These are phyloP conservation scores for Pythium guiyangense DNA, from an alignment of 352 stramenopile species.

Conservation along the genomic window DNA sequence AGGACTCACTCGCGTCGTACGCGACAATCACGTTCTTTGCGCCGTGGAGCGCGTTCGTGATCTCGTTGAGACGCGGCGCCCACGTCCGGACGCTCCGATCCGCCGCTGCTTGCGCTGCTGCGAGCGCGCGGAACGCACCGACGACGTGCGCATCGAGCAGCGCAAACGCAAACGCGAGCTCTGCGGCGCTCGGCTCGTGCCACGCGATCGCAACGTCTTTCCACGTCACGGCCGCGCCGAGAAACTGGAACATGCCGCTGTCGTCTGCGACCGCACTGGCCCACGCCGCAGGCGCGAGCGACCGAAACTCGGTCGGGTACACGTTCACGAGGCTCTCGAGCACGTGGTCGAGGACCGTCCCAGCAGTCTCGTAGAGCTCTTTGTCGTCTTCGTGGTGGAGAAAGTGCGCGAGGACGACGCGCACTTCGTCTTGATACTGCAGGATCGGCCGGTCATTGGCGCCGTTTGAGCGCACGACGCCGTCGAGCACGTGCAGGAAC, in stretches of 20 bases:
- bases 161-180: slow-evolving; percentile 50
- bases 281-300: slow-evolving; percentile 45
- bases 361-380: slow-evolving; percentile 49
- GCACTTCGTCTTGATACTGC: slow-evolving; percentile 29
- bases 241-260: slow-evolving; percentile 55
- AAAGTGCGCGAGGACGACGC: slow-evolving; percentile 41
- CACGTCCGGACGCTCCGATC: slow-evolving; percentile 42
- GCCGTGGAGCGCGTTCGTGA: slow-evolving; percentile 38
- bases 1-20: slow-evolving; percentile 8
- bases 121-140: slow-evolving; percentile 21
- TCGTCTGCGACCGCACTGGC: slow-evolving; percentile 25
- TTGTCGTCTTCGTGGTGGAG: slow-evolving; percentile 43
- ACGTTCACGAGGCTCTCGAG: slow-evolving; percentile 39
- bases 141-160: slow-evolving; percentile 51
- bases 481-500: slow-evolving; percentile 53
- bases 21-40: slow-evolving; percentile 45
- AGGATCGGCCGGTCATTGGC: slow-evolving; percentile 25
- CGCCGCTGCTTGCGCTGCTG: slow-evolving; percentile 15
- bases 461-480: slow-evolving; percentile 40
- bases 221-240: slow-evolving; percentile 49
- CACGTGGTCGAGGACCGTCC: slow-evolving; percentile 35
- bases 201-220: slow-evolving; percentile 43
- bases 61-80: slow-evolving; percentile 38
- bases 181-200: slow-evolving; percentile 53
- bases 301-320: slow-evolving; percentile 62